phyloP scores from a whole-genome alignment of 805 yeast genomes.

The Wickerhamomyces strasburgensis region DNA sequence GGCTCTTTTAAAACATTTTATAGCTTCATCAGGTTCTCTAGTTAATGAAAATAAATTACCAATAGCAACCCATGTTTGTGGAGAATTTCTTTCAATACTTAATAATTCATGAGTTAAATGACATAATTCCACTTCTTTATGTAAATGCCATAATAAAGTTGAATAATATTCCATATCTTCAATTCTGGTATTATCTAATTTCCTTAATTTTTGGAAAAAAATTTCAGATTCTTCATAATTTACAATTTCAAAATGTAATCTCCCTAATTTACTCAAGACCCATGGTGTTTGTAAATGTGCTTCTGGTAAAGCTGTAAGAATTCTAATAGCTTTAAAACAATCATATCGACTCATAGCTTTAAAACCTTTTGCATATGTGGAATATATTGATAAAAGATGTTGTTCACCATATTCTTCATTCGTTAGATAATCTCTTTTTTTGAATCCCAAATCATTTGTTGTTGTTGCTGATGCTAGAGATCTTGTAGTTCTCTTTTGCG shows the following conservation, averaged over 20 bases:
- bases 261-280: slow-evolving; percentile 76
- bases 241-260: slow-evolving; percentile 80
- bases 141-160: slow-evolving; percentile 89
- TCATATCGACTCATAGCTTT: slow-evolving; percentile 62
- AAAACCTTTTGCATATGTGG: slow-evolving; percentile 54
- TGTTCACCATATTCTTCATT: slow-evolving; percentile 32
- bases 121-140: slow-evolving; percentile 73
- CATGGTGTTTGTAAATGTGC: slow-evolving; percentile 70
- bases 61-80: slow-evolving; percentile 87
- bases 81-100: slow-evolving; percentile 56
- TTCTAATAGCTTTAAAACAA: slow-evolving; percentile 72
- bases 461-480: slow-evolving; percentile 10
- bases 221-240: slow-evolving; percentile 73
- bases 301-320: slow-evolving; percentile 59
- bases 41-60: slow-evolving; percentile 85
- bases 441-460: slow-evolving; percentile 4
- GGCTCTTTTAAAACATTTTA: slow-evolving; percentile 80
- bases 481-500: slow-evolving; percentile 19
- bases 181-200: slow-evolving; percentile 68
- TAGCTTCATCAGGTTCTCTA: slow-evolving; percentile 85
- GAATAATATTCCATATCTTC: slow-evolving; percentile 91
- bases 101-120: slow-evolving; percentile 76
- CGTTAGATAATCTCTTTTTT: slow-evolving; percentile 14
- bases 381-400: slow-evolving; percentile 43
- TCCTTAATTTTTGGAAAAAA: slow-evolving; percentile 58